Evolutionary conservation across 495 filamentous ascomycete genomes (phyloP), one percentile per base, ranked within the genome.

Genomic region (Corynascus novoguineensis): DNA sequence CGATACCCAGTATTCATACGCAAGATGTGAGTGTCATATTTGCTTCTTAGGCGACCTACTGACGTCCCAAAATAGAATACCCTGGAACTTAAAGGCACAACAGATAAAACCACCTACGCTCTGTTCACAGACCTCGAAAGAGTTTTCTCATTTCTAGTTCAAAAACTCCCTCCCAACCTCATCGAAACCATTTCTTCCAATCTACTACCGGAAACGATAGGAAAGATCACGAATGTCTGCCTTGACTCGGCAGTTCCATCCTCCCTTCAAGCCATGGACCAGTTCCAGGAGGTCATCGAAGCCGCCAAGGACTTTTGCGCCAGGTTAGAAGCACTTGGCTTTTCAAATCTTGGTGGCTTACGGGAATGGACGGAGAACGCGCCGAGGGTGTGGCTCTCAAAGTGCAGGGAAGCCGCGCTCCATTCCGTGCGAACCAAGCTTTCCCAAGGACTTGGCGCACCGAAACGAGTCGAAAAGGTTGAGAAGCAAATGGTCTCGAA

Each of bases 351-450:
- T 22, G 78, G 83, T 55, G 81, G 84, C 19, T 69, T 97, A 52
- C 75, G 82, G 10, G 85, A 89, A 38, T 98, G 93, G 93, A 83
- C 86, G 0, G 82, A 86, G 29, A 82, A 83, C 47, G 87, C 86
- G 7, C 86, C 92, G 5, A 81, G 81, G 22, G 79, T 90, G 12
- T 98, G 93, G 93, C 76, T 97, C 21, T 81, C 83, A n/a, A 91
- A 88, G 66, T 84, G 88, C 55, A 85, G 85, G 55, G 90, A 93
- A 60, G 78, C 79, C 38, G 84, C 87, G 4, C 73, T 99, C 31
- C 84, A 90, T 60, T 76, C 78, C 21, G 83, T 93, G 6, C 82
- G 92, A 46, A 81, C 76, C 50, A 79, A 87, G 24, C 73, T 95
- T 27, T 74, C 83, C 0, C 66, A 75, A 28, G 88, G 86, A 7